These are phyloP conservation scores for Aspergillus viridinutans DNA, from an alignment of 2,329 filamentous ascomycete genomes.

Conservation along the genomic window DNA sequence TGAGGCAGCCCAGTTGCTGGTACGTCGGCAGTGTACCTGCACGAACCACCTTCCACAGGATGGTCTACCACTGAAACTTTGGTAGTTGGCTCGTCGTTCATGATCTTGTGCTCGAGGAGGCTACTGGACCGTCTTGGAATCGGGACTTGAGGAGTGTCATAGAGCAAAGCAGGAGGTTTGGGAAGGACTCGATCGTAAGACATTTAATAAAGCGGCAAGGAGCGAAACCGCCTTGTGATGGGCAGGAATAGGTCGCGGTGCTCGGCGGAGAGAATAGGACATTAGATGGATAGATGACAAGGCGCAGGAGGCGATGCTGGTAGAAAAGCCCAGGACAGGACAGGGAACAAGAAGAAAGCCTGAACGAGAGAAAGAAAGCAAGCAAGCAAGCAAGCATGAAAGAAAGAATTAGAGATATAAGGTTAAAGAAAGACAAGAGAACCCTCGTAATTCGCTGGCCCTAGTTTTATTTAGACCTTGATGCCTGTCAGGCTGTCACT, in stretches of 20 bases:
- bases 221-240: conserved; percentile 2
- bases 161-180: conserved; percentile 38
- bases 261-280: conserved; percentile 10
- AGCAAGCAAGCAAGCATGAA: conserved; percentile 11
- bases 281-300: conserved; percentile 4
- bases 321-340: conserved; percentile 1
- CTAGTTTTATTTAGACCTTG: no score
- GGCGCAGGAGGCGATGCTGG: conserved; percentile 1
- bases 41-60: conserved; percentile 12
- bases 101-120: conserved; percentile 41
- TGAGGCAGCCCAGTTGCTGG: conserved; percentile 19
- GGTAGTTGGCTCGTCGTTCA: conserved; percentile 29
- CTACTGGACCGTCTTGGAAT: conserved; percentile 31
- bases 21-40: conserved; percentile 14
- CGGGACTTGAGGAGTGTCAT: conserved; percentile 34
- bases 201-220: conserved; percentile 32
- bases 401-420: conserved; percentile 14
- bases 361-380: conserved; percentile 7
- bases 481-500: neutral
- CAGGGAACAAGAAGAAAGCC: conserved; percentile 8
- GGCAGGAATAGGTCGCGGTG: conserved; percentile 2
- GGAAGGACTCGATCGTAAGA: conserved; percentile 48
- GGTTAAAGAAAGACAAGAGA: conserved; percentile 9
- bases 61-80: conserved; percentile 17
- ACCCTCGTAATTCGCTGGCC: conserved; percentile 4